These are phyloP conservation scores for Heliocybe sulcata DNA, from an alignment of 1,284 basidiomycete genomes.

Conservation along the genomic window DNA sequence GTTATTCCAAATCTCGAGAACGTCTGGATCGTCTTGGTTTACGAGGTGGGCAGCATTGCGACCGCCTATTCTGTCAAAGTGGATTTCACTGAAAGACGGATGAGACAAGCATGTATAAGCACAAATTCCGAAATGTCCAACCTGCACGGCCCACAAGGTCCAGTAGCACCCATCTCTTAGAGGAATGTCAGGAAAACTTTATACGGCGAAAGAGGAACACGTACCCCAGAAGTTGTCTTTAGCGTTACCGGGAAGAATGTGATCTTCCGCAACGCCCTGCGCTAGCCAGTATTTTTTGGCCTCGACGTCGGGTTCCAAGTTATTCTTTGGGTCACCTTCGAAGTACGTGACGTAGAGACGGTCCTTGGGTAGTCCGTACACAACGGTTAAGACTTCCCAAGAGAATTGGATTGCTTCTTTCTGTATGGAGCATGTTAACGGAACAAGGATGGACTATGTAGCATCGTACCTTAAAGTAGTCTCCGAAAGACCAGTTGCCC, in stretches of 20 bases:
- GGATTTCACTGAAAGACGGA: conserved; percentile 69
- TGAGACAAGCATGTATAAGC: background rate
- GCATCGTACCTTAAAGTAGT: conserved; percentile 90
- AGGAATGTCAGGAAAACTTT: conserved; percentile 4
- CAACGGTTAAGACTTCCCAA: conserved; percentile 89
- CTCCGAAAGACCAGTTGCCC: conserved; percentile 99
- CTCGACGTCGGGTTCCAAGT: conserved; percentile 87
- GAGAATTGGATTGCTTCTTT: conserved; percentile 90
- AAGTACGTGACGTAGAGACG: conserved; percentile 97
- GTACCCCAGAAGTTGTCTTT: conserved; percentile 99
- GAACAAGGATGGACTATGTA: background rate
- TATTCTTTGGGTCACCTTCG: conserved; percentile 84
- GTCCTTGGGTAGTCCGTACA: conserved; percentile 87
- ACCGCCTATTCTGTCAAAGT: conserved; percentile 93
- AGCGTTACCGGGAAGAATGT: conserved; percentile 90
- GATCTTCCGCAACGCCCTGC: conserved; percentile 82
- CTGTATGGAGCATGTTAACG: conserved; percentile 29
- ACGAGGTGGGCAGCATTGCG: conserved; percentile 90
- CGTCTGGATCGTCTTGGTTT: conserved; percentile 92
- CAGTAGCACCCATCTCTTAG: conserved; percentile 95
- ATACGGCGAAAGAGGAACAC: conserved; percentile 16
- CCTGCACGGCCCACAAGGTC: conserved; percentile 97
- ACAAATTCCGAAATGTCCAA: conserved; percentile 18
- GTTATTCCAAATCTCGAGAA: conserved; percentile 99
- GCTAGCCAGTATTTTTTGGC: conserved; percentile 84